Percentiles rank a stretch among this genome's conserved stretches.
phyloP scores from a whole-genome alignment of 768 basidiomycete genomes.

The Rhizopogon sp. region DNA sequence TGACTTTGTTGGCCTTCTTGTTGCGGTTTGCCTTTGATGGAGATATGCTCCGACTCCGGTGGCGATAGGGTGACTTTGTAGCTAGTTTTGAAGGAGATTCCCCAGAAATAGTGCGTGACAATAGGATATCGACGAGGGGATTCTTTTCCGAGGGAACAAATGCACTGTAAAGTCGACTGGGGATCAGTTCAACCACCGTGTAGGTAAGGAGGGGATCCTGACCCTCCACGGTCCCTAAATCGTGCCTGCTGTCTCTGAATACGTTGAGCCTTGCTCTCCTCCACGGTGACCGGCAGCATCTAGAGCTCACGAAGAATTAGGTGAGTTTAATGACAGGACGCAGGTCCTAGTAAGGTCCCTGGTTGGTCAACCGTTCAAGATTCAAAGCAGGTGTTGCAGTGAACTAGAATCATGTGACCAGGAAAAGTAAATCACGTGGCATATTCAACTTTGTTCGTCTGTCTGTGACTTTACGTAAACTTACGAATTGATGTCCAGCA shows the following conservation, averaged over 20 bases:
- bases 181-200: neutral
- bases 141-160: conserved; percentile 50
- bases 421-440: neutral
- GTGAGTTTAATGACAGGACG: neutral
- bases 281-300: conserved; percentile 31
- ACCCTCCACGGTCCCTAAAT: conserved; percentile 68
- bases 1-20: neutral
- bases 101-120: conserved; percentile 42
- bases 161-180: conserved; percentile 28
- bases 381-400: no score
- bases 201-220: conserved; percentile 13
- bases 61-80: neutral
- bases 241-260: conserved; percentile 59
- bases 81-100: conserved; percentile 38
- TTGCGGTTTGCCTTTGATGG: conserved; percentile 2
- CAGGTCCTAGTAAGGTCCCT: neutral
- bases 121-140: conserved; percentile 46
- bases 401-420: neutral
- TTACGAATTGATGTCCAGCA: no score
- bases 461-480: neutral
- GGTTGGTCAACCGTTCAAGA: neutral
- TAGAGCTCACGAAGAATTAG: neutral
- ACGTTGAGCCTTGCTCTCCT: conserved; percentile 58
- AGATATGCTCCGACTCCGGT: neutral
- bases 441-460: no score